phyloP scores from a whole-genome alignment of 176 grass and related monocot species.

The Typha latifolia region DNA sequence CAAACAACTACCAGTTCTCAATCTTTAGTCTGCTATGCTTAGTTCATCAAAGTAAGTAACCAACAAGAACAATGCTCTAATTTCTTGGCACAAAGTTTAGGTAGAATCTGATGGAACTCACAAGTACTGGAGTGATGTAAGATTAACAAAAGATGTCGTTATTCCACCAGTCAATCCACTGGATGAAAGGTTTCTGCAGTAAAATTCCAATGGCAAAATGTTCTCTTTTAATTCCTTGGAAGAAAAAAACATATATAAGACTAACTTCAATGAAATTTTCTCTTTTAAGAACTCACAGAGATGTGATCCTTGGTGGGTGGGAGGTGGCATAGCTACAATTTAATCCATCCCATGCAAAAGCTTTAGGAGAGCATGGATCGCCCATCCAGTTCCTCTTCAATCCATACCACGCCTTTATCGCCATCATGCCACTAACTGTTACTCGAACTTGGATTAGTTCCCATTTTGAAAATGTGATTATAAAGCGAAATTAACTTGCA shows the following conservation, averaged over 20 bases:
- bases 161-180: constrained; percentile 31
- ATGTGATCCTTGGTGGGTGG: constrained; percentile 28
- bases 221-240: no score
- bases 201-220: background rate
- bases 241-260: no score
- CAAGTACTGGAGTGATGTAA: constrained; percentile 33
- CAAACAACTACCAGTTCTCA: background rate
- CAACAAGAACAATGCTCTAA: background rate
- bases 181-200: constrained; percentile 35
- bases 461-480: background rate
- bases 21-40: background rate
- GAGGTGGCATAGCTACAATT: constrained; percentile 23
- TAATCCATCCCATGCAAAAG: constrained; percentile 36
- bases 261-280: background rate
- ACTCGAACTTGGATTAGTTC: no score
- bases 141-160: constrained; percentile 18
- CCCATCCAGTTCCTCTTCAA: constrained; percentile 50
- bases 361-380: constrained; percentile 48
- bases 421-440: constrained; percentile 36
- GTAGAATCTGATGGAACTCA: constrained; percentile 11
- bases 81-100: background rate
- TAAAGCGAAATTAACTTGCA: background rate
- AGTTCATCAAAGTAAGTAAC: no score
- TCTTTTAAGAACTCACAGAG: constrained; percentile 25
- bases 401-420: constrained; percentile 31